Conservation (phyloP, 805 yeast species). For the Starmerella vitae region DNA sequence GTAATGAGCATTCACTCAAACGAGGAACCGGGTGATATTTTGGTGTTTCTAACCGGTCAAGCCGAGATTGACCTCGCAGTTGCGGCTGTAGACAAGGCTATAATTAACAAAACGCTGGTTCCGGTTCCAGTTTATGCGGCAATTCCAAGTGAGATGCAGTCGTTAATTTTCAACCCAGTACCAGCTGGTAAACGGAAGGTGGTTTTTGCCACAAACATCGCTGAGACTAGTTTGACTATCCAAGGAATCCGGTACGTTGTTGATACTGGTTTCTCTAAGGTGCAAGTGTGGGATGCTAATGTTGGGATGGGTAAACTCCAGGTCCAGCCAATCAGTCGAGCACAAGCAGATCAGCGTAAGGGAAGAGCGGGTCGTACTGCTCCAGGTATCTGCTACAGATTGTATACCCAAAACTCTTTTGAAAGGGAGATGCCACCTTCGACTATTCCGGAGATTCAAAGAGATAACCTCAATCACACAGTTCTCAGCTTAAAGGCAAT, state of each 20-base stretch:
- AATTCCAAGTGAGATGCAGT: conserved; percentile 72
- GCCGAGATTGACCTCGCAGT: conserved; percentile 87
- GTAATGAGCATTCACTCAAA: conserved; percentile 73
- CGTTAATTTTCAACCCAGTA: conserved; percentile 72
- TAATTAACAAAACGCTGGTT: conserved; percentile 45
- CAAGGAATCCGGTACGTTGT: conserved; percentile 92
- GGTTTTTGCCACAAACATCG: conserved; percentile 89
- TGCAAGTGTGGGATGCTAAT: conserved; percentile 73
- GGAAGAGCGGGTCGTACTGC: conserved; percentile 98
- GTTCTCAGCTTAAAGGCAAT: conserved; percentile 64
- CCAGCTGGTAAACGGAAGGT: conserved; percentile 70
- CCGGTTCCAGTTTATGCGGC: conserved; percentile 86
- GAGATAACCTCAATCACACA: conserved; percentile 68
- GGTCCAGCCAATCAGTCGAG: conserved; percentile 81
- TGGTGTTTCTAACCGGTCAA: conserved; percentile 89
- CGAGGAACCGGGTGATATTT: conserved; percentile 57
- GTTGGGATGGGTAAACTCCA: conserved; percentile 80
- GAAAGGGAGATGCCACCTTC: conserved; percentile 60
- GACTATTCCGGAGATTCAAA: conserved; percentile 83
- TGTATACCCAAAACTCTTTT: conserved; percentile 75
- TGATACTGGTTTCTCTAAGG: conserved; percentile 91
- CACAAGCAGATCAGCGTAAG: conserved; percentile 91
- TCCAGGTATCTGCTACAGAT: conserved; percentile 86
- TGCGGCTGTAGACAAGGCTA: conserved; percentile 44
- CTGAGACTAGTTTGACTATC: conserved; percentile 91